Percentiles rank a stretch among this genome's conserved stretches.
Evolutionary conservation across 805 yeast species (phyloP).

Genomic region (Lipomyces oligophaga): DNA sequence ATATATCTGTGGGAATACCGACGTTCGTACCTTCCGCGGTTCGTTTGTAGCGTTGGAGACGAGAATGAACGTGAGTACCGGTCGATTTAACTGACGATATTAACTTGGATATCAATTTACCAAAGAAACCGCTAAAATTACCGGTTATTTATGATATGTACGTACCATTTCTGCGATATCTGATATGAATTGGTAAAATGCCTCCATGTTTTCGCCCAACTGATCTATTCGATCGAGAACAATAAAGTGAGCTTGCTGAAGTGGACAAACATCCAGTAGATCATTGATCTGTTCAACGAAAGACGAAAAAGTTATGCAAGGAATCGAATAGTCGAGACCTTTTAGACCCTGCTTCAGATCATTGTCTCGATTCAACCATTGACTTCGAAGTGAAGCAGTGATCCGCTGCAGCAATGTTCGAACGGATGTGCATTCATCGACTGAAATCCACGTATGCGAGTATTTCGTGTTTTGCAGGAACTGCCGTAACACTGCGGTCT

Average conservation of each 20-base stretch:
- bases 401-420: constrained; percentile 18
- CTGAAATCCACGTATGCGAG: constrained; percentile 16
- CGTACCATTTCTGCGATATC: constrained; percentile 11
- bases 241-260: constrained; percentile 6
- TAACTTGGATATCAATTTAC: not conserved
- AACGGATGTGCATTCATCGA: constrained; percentile 21
- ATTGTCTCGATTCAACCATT: not conserved
- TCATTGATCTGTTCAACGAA: constrained; percentile 13
- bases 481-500: constrained; percentile 7
- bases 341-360: not conserved
- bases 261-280: not conserved
- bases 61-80: constrained; percentile 9
- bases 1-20: constrained; percentile 17
- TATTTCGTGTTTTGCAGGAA: constrained; percentile 6
- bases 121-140: not conserved
- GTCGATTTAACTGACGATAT: not conserved
- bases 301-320: constrained; percentile 5
- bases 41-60: constrained; percentile 8
- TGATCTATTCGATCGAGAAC: constrained; percentile 22
- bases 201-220: constrained; percentile 11
- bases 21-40: constrained; percentile 9
- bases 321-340: not conserved
- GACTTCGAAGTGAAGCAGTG: constrained; percentile 4
- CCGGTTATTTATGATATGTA: not conserved
- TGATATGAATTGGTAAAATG: constrained; percentile 9